Evolutionary conservation across 1,284 basidiomycete species (phyloP).

Genomic region (Vanrija sp.): DNA sequence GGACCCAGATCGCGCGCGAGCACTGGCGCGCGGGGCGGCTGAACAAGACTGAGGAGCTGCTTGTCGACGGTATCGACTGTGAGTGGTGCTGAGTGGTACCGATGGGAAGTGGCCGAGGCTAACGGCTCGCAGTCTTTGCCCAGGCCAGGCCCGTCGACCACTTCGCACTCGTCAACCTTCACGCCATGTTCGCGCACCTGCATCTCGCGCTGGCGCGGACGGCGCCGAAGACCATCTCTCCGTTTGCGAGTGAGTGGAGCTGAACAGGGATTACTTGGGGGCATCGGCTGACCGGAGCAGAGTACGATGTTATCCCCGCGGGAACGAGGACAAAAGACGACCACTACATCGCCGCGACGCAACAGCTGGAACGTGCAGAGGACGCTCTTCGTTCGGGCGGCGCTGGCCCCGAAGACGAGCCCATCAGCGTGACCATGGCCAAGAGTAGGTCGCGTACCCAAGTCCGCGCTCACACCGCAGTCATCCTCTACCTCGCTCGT

Average conservation of each 20-base stretch:
- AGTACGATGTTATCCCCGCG: slow-evolving; percentile 61
- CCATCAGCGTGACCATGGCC: slow-evolving; percentile 37
- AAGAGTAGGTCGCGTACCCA: slow-evolving; percentile 8
- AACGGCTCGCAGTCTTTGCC: slow-evolving; percentile 23
- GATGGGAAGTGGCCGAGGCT: not conserved
- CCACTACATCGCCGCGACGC: slow-evolving; percentile 61
- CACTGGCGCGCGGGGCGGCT: slow-evolving; percentile 42
- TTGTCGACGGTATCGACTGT: slow-evolving; percentile 45
- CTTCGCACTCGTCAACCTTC: slow-evolving; percentile 56
- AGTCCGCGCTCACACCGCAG: slow-evolving; percentile 46
- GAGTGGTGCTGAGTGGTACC: slow-evolving; percentile 23
- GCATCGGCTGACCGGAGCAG: slow-evolving; percentile 48
- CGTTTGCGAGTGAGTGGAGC: slow-evolving; percentile 62
- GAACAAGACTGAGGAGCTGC: slow-evolving; percentile 40
- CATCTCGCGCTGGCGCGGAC: slow-evolving; percentile 69
- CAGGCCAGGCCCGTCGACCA: slow-evolving; percentile 46
- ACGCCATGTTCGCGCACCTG: slow-evolving; percentile 76
- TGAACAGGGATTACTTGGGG: not conserved
- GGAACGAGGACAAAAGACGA: slow-evolving; percentile 63
- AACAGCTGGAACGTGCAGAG: slow-evolving; percentile 64
- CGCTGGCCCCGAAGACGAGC: slow-evolving; percentile 32
- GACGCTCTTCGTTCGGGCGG: slow-evolving; percentile 57
- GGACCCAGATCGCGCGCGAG: slow-evolving; percentile 48
- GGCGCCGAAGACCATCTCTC: slow-evolving; percentile 72
- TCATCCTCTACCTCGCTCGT: slow-evolving; percentile 73